Evolutionary conservation across 2,329 filamentous ascomycete genomes (phyloP), one percentile per base, ranked within the genome.

Genomic region (Beauveria brongniartii): DNA sequence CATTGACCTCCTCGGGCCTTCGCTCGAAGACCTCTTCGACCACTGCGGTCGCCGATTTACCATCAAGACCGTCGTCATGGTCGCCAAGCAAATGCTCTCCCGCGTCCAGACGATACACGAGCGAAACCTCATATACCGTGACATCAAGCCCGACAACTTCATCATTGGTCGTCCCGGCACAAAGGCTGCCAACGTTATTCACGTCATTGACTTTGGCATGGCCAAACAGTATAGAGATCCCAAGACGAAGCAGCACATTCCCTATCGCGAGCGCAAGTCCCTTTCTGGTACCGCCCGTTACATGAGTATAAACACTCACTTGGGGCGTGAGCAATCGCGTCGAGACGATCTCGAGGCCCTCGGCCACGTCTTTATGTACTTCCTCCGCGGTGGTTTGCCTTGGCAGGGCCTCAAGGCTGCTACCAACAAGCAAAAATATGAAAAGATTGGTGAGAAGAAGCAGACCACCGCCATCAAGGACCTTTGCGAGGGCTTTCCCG

Each of bases 381-480:
- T 90, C 73, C 74, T 89, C 50, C 80, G 86, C n/a, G 87, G 87
- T 52, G 85, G 84, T 8, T 78, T 89, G 59, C 86, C 87, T 41
- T 90, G 87, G 86, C 86, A 90, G 71, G 86, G 86, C 10, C 77
- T 90, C 65, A 89, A 89, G 77, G 86, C 86, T 72, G 86, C 85
- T 34, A 89, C 86, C 52, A 89, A 89, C 75, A 88, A 99, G 85
- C 94, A 99, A 74, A 99, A 99, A 79, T 99, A 99, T 74, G 94
- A 99, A 79, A 97, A 97, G 83, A 99, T 99, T 76, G 94, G 94
- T 51, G 93, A 99, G 82, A 97, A 99, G 88, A 99, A 99, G 81
- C 94, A 97, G 79, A 97, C 93, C 0, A 97, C 94, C 24, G 85
- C 86, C 5, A 95, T 99, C 78, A 96, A 97, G 79, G 94, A 99